A percentile compares a stretch with the other conserved stretches of the same genome.
Conservation (phyloP, 2,329 filamentous ascomycete species). For the Ramichloridium luteum region DNA sequence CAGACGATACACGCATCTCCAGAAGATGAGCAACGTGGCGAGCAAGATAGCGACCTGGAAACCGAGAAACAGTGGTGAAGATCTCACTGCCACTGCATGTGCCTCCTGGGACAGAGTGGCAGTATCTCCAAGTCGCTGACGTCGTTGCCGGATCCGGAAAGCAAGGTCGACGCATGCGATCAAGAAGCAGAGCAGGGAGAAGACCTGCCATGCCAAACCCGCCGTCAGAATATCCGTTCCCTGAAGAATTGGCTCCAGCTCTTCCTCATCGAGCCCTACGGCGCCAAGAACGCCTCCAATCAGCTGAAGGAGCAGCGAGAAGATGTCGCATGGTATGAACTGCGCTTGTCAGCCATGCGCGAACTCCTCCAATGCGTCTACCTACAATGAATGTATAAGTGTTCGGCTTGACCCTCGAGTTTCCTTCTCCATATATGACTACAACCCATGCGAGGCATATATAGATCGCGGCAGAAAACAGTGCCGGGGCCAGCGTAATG, state of each 20-base stretch:
- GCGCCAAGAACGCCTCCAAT: neutral
- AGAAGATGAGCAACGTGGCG: too few species aligned
- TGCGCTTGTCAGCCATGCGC: too few species aligned
- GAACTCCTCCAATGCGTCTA: too few species aligned
- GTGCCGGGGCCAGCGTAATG: too few species aligned
- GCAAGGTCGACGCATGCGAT: neutral
- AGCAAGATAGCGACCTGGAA: too few species aligned
- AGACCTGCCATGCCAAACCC: slow-evolving; percentile 1
- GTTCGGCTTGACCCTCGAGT: slow-evolving; percentile 1
- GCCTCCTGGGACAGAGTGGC: too few species aligned
- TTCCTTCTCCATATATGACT: slow-evolving; percentile 1
- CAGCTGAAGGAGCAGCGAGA: neutral
- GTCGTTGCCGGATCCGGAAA: too few species aligned
- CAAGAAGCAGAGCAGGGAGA: neutral
- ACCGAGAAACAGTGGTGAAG: too few species aligned
- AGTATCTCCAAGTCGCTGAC: too few species aligned
- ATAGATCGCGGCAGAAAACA: slow-evolving; percentile 1
- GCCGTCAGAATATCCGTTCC: neutral
- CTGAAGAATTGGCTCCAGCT: neutral
- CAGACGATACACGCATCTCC: too few species aligned
- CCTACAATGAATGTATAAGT: too few species aligned
- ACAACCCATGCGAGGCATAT: slow-evolving; percentile 1
- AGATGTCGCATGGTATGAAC: neutral
- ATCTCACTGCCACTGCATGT: too few species aligned
- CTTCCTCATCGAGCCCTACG: neutral